Evolutionary conservation across 805 yeast species (phyloP).

Genomic region (Hanseniaspora lindneri): DNA sequence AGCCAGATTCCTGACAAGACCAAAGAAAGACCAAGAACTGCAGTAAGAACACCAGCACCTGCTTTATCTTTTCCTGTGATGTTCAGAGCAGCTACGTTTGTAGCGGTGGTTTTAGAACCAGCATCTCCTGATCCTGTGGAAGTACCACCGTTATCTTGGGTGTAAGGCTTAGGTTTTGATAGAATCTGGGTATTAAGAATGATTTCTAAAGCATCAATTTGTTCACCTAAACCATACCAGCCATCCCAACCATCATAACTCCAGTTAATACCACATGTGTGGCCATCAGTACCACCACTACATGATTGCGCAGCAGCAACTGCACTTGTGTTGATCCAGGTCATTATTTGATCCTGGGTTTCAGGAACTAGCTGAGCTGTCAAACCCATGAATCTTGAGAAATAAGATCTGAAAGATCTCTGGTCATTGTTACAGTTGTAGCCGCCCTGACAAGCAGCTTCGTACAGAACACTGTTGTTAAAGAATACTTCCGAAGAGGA

Average conservation of each 20-base stretch:
- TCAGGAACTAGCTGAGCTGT: slow-evolving; percentile 46
- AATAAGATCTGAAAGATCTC: slow-evolving; percentile 60
- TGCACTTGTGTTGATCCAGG: slow-evolving; percentile 41
- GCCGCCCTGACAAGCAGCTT: slow-evolving; percentile 45
- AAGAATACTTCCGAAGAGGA: slow-evolving; percentile 40
- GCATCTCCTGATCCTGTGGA: slow-evolving; percentile 45
- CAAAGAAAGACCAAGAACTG: slow-evolving; percentile 37
- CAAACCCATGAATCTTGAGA: slow-evolving; percentile 50
- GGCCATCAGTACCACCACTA: slow-evolving; percentile 61
- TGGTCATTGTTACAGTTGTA: slow-evolving; percentile 60
- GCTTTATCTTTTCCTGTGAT: slow-evolving; percentile 42
- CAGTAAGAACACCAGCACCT: slow-evolving; percentile 63
- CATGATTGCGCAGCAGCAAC: slow-evolving; percentile 59
- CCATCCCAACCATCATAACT: slow-evolving; percentile 47
- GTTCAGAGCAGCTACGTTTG: slow-evolving; percentile 32
- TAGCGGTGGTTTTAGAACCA: slow-evolving; percentile 35
- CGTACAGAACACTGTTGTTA: slow-evolving; percentile 45
- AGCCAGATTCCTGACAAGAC: slow-evolving; percentile 38
- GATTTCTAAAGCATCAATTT: slow-evolving; percentile 59
- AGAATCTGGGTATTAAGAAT: slow-evolving; percentile 39
- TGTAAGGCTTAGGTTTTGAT: slow-evolving; percentile 42
- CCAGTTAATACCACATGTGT: slow-evolving; percentile 71
- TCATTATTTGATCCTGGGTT: slow-evolving; percentile 33
- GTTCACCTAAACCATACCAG: slow-evolving; percentile 64
- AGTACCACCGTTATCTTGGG: slow-evolving; percentile 42